These are phyloP conservation scores for Suhomyces bolitotheri DNA, from an alignment of 1,139 yeast genomes.

Conservation along the genomic window DNA sequence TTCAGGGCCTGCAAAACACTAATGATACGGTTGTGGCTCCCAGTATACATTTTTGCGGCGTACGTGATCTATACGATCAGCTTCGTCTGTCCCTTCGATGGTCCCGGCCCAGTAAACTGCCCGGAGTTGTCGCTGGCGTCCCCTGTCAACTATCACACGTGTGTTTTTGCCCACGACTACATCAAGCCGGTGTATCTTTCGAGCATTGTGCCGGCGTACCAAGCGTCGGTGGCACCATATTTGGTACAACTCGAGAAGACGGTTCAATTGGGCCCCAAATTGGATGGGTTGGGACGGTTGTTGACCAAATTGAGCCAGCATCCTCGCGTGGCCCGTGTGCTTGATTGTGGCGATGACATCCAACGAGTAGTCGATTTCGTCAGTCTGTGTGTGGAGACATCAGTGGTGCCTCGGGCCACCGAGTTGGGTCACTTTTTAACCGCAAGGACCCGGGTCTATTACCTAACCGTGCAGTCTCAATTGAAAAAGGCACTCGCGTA, in stretches of 20 bases:
- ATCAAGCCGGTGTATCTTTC: constrained; percentile 10
- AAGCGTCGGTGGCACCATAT: constrained; percentile 10
- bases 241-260: constrained; percentile 8
- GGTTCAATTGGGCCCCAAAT: constrained; percentile 1
- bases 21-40: constrained; percentile 12
- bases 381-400: constrained; percentile 1
- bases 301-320: constrained; percentile 8
- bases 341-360: constrained; percentile 3
- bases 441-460: constrained; percentile 1
- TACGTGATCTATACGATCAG: constrained; percentile 13
- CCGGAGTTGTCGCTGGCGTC: constrained; percentile 6
- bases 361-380: constrained; percentile 1
- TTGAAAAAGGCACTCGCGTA: not conserved
- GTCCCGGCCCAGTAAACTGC: constrained; percentile 4
- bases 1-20: too few species aligned
- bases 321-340: constrained; percentile 2
- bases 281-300: not conserved
- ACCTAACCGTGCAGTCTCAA: not conserved
- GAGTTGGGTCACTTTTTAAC: not conserved
- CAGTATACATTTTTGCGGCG: constrained; percentile 7
- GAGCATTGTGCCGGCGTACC: constrained; percentile 5
- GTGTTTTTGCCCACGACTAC: constrained; percentile 10
- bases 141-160: constrained; percentile 14
- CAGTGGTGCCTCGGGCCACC: constrained; percentile 2
- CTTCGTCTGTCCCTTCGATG: constrained; percentile 14